phyloP scores from a whole-genome alignment of 2,329 filamentous ascomycete genomes.

The Calonectria hawksworthii region DNA sequence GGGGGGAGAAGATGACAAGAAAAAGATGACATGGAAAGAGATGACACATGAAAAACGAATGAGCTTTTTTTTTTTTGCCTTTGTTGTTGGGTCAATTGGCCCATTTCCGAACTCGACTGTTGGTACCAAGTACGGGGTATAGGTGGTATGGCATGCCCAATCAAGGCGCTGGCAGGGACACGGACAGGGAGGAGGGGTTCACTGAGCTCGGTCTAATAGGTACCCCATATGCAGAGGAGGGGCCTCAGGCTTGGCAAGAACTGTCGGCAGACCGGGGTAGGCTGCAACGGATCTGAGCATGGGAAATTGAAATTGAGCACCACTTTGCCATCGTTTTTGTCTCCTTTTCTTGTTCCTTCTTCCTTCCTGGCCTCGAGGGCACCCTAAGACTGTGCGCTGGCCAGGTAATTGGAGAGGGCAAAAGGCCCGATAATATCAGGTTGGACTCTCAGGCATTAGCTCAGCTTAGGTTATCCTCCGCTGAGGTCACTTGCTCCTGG shows the following conservation, averaged over 20 bases:
- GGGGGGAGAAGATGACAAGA: too few species aligned
- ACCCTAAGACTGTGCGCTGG: background rate
- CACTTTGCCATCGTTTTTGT: background rate
- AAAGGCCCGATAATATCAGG: conserved; percentile 1
- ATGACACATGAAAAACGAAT: background rate
- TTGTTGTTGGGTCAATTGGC: background rate
- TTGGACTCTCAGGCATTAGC: background rate
- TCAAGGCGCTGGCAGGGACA: background rate
- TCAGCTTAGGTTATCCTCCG: background rate
- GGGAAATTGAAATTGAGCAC: background rate
- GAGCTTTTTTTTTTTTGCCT: background rate
- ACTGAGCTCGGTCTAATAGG: background rate
- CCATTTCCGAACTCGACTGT: background rate
- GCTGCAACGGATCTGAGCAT: background rate
- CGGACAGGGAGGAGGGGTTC: background rate
- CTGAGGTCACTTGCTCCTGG: background rate
- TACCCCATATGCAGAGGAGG: background rate
- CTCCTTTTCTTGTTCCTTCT: background rate
- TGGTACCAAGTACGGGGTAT: background rate
- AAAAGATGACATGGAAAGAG: background rate
- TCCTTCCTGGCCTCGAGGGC: too few species aligned
- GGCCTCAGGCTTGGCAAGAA: background rate
- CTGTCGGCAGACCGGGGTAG: background rate
- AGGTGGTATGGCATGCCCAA: background rate
- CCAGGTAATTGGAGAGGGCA: background rate